Conservation (phyloP, 257 asterid genomes). For the Prunella vulgaris region DNA sequence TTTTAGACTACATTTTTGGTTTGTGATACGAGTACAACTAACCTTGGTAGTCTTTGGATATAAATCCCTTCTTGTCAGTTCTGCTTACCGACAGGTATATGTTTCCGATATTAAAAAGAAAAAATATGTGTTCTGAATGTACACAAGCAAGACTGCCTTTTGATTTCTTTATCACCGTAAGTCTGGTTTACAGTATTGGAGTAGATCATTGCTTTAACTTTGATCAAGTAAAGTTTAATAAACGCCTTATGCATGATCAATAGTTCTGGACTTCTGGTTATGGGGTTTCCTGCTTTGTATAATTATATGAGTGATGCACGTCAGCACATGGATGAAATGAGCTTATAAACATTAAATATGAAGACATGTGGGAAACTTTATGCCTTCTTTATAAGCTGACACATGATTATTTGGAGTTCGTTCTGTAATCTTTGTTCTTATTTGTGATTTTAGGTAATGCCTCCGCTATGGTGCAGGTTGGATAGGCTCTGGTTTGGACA, state of each 20-base stretch:
- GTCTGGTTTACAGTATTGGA: background rate
- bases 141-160: conserved; percentile 5
- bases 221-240: background rate
- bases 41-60: background rate
- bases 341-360: background rate
- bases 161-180: background rate
- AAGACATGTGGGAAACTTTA: background rate
- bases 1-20: background rate
- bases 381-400: conserved; percentile 16
- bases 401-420: conserved; percentile 20
- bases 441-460: conserved; percentile 97
- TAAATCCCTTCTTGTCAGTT: background rate
- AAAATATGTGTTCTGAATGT: conserved; percentile 5
- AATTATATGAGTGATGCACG: conserved; percentile 1
- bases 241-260: background rate
- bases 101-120: background rate
- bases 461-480: conserved; percentile 99
- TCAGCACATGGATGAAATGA: background rate
- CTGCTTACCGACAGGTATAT: background rate
- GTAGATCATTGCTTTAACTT: background rate
- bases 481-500: conserved; percentile 99
- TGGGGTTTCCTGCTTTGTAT: background rate
- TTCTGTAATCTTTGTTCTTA: conserved; percentile 44
- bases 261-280: background rate
- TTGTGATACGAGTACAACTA: background rate